Conservation (phyloP, 768 basidiomycete genomes). For the Amyloporia xantha region DNA sequence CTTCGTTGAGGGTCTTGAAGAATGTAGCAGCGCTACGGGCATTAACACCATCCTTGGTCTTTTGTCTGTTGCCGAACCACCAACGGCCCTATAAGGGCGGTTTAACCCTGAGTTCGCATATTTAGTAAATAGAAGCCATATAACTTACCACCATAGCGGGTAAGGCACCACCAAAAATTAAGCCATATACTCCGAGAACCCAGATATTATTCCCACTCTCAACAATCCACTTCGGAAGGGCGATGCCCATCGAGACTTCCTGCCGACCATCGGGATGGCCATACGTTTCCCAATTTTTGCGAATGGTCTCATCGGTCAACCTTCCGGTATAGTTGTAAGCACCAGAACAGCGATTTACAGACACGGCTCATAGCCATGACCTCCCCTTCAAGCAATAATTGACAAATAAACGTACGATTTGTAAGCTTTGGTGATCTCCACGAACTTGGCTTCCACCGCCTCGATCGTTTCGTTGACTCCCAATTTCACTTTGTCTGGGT, state of each 20-base stretch:
- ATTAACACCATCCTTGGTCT: constrained; percentile 89
- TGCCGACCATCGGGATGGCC: constrained; percentile 98
- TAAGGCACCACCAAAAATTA: constrained; percentile 82
- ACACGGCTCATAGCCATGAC: neutral
- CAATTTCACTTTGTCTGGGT: constrained; percentile 93
- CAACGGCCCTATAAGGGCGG: constrained; percentile 58
- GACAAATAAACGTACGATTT: constrained; percentile 57
- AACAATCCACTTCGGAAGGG: constrained; percentile 89
- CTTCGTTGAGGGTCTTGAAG: constrained; percentile 84
- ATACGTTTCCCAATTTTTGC: constrained; percentile 82
- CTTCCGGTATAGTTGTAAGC: constrained; percentile 29
- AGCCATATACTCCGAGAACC: constrained; percentile 82
- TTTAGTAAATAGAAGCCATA: neutral
- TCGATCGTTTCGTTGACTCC: constrained; percentile 81
- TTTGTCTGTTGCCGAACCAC: constrained; percentile 92
- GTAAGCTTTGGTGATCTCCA: constrained; percentile 95
- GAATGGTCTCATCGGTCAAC: constrained; percentile 87
- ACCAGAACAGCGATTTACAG: too few relatives aligned
- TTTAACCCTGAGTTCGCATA: neutral
- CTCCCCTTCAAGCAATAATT: neutral
- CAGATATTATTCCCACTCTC: constrained; percentile 87
- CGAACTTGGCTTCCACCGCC: constrained; percentile 78
- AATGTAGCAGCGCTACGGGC: constrained; percentile 76
- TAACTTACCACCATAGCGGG: constrained; percentile 72
- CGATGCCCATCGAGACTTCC: constrained; percentile 90